Base-by-base conservation (phyloP, 495 filamentous ascomycete genomes). In the Podospora australis region DNA sequence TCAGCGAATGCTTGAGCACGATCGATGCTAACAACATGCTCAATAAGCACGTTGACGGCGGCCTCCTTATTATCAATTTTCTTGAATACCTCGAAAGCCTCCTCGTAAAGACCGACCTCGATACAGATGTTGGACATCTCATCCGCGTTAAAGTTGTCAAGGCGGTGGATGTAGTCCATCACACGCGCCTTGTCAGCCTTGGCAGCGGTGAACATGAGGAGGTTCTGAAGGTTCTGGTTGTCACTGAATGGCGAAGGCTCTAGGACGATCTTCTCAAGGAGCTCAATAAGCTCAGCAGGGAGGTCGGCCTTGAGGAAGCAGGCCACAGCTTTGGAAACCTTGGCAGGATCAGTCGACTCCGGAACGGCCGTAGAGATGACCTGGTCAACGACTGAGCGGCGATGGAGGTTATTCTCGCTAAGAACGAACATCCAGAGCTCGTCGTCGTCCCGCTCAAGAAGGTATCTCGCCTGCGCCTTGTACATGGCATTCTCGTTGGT, bases 401-500 rank as follows among this genome's bases (percentile, higher is more conserved):
- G 85, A 65, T 97, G 88, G 44, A 91, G 74, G 65, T 97, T 99
- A 77, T 96, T 97, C 44, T 84, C 83, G 65, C 87, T 96, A 17
- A 99, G 78, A 8, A 96, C 90, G 60, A 95, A 99, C 38, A 72
- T 72, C 94, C 94, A 99, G 49, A 99, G 83, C 60, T 97, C 94
- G 13, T 75, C 58, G 63, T 97, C 94, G 39, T 84, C 83, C 44
- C 94, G 81, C 54, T 96, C 90, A 38, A 99, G 76, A 25, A 97
- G 84, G 66, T 99, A 97, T 14, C 94, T 83, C 35, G 90, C 90
- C 68, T 99, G 94, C 17, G 88, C 87, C 62, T 87, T 87, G 78
- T 95, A 99, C 94, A 99, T 99, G 7, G 88, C 80, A 72, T 99
- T 99, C 69, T 97, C 94, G 61, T 96, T 99, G 52, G 94, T 96